Conservation (phyloP, 106 monocot genomes). For the Dioscorea zingiberensis region DNA sequence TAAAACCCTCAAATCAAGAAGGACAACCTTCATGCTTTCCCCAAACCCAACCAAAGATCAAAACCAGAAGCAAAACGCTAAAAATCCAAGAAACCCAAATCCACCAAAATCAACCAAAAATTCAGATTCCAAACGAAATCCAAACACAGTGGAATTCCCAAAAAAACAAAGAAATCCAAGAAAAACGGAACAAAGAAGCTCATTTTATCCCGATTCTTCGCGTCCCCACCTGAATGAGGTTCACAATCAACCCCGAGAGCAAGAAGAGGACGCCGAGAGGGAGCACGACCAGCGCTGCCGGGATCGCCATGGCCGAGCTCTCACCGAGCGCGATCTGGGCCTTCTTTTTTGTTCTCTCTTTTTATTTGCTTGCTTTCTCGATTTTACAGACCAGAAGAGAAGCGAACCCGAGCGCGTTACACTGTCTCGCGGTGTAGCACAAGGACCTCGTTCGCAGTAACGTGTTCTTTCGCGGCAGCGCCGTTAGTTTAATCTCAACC, state of each 20-base stretch:
- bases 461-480: no score
- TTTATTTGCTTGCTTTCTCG: no score
- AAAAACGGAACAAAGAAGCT: neutral
- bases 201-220: neutral
- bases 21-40: neutral
- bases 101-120: neutral
- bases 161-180: neutral
- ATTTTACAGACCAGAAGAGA: no score
- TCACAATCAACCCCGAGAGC: conserved; percentile 65
- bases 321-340: no score
- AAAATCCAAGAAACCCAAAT: neutral
- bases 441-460: no score
- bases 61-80: conserved; percentile 2
- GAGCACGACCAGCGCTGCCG: conserved; percentile 50
- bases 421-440: no score
- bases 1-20: neutral
- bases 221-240: conserved; percentile 46
- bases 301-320: conserved; percentile 39
- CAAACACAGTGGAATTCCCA: neutral
- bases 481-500: no score
- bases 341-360: no score
- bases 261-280: conserved; percentile 78
- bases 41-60: neutral
- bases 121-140: neutral
- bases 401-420: no score